phyloP scores from a whole-genome alignment of 2,329 filamentous ascomycete species.

The Pseudogymnoascus sp. region DNA sequence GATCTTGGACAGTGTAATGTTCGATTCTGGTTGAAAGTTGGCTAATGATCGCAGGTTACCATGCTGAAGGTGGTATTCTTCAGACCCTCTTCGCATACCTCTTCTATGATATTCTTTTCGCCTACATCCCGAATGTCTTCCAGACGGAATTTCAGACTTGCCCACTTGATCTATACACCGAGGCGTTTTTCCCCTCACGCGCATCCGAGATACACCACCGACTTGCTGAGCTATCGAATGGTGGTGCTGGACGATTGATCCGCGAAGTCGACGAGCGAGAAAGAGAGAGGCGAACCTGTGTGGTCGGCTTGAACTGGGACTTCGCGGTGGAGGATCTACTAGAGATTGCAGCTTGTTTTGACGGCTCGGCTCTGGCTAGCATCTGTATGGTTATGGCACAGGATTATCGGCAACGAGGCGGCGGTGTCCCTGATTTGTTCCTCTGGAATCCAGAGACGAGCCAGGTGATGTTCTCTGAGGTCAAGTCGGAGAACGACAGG shows the following conservation, averaged over 20 bases:
- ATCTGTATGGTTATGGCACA: slow-evolving; percentile 93
- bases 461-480: slow-evolving; percentile 59
- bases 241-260: slow-evolving; percentile 59
- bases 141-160: slow-evolving; percentile 93
- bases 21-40: background rate
- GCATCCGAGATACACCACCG: slow-evolving; percentile 82
- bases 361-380: slow-evolving; percentile 68
- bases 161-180: slow-evolving; percentile 84
- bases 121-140: slow-evolving; percentile 93
- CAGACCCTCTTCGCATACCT: slow-evolving; percentile 86
- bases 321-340: slow-evolving; percentile 70
- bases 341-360: slow-evolving; percentile 71
- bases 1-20: background rate
- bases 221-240: slow-evolving; percentile 80
- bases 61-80: slow-evolving; percentile 83
- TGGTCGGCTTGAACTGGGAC: slow-evolving; percentile 88
- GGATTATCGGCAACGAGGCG: slow-evolving; percentile 79
- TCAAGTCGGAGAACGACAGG: slow-evolving; percentile 82
- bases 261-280: slow-evolving; percentile 60
- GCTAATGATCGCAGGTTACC: slow-evolving; percentile 41
- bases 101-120: slow-evolving; percentile 87
- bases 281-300: slow-evolving; percentile 63
- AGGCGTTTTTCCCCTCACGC: slow-evolving; percentile 81
- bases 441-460: slow-evolving; percentile 52
- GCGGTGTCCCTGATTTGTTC: slow-evolving; percentile 86